Conservation (phyloP, 768 basidiomycete species). For the Psilocybe sp. region DNA sequence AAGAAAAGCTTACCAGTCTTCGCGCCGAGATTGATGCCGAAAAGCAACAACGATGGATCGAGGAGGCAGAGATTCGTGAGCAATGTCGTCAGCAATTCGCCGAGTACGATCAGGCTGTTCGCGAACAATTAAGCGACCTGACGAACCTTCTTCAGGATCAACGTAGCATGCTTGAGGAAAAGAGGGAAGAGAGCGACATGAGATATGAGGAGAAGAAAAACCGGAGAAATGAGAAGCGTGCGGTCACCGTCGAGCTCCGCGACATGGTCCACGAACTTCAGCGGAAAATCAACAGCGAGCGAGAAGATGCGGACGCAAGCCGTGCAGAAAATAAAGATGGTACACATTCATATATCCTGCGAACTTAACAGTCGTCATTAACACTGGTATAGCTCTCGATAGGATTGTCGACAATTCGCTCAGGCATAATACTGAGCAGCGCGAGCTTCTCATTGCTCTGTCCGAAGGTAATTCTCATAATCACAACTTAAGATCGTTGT, state of each 20-base stretch:
- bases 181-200: constrained; percentile 58
- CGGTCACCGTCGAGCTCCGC: constrained; percentile 50
- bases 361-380: too few relatives aligned
- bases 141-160: constrained; percentile 73
- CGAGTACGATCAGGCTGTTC: constrained; percentile 60
- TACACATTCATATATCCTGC: constrained; percentile 21
- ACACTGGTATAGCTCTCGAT: constrained; percentile 45
- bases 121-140: constrained; percentile 64
- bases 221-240: constrained; percentile 58
- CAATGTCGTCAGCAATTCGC: constrained; percentile 51
- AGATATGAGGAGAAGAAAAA: constrained; percentile 62
- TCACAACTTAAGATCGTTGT: not conserved
- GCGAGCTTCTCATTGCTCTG: constrained; percentile 50
- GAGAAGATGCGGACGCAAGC: constrained; percentile 48
- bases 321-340: constrained; percentile 54
- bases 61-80: constrained; percentile 63
- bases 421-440: constrained; percentile 58
- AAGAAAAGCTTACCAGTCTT: constrained; percentile 57
- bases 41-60: constrained; percentile 50
- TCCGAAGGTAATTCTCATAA: constrained; percentile 49
- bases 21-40: constrained; percentile 65
- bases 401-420: constrained; percentile 57
- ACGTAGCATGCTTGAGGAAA: constrained; percentile 52
- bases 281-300: constrained; percentile 52
- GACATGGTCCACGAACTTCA: constrained; percentile 61